These are phyloP conservation scores for Phyllosticta capitalensis DNA, from an alignment of 2,329 filamentous ascomycete species.

Conservation along the genomic window DNA sequence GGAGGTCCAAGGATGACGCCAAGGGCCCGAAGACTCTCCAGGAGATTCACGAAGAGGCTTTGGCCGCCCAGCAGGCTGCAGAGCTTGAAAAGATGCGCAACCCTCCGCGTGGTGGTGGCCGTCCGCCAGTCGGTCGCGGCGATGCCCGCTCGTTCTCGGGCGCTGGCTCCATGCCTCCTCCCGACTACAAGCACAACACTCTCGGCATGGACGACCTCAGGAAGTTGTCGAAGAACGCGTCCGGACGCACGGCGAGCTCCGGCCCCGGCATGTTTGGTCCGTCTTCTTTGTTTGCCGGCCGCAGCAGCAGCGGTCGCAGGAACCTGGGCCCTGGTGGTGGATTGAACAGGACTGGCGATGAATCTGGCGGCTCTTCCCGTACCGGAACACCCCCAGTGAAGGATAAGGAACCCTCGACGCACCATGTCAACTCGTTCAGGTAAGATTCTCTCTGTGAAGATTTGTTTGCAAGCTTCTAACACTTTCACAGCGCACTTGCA, in stretches of 20 bases:
- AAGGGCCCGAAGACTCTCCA: slow-evolving; percentile 97
- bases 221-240: slow-evolving; percentile 57
- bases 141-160: slow-evolving; percentile 78
- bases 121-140: slow-evolving; percentile 67
- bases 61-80: slow-evolving; percentile 69
- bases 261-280: slow-evolving; percentile 58
- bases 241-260: slow-evolving; percentile 51
- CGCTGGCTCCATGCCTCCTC: slow-evolving; percentile 59
- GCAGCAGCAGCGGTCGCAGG: slow-evolving; percentile 81
- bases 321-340: slow-evolving; percentile 59
- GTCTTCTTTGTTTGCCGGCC: slow-evolving; percentile 76
- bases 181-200: slow-evolving; percentile 63
- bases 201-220: slow-evolving; percentile 87
- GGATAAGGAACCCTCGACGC: slow-evolving; percentile 52
- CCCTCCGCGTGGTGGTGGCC: slow-evolving; percentile 56
- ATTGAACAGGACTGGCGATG: slow-evolving; percentile 65
- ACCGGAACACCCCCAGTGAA: slow-evolving; percentile 75
- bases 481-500: slow-evolving; percentile 40
- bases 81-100: slow-evolving; percentile 53
- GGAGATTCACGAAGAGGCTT: slow-evolving; percentile 78
- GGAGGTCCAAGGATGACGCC: slow-evolving; percentile 78
- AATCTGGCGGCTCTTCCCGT: slow-evolving; percentile 79
- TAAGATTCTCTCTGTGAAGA: slow-evolving; percentile 39
- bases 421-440: slow-evolving; percentile 83
- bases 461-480: slow-evolving; percentile 14